Conservation (phyloP, 306 rosid genomes). For the Hippophae rhamnoides region DNA sequence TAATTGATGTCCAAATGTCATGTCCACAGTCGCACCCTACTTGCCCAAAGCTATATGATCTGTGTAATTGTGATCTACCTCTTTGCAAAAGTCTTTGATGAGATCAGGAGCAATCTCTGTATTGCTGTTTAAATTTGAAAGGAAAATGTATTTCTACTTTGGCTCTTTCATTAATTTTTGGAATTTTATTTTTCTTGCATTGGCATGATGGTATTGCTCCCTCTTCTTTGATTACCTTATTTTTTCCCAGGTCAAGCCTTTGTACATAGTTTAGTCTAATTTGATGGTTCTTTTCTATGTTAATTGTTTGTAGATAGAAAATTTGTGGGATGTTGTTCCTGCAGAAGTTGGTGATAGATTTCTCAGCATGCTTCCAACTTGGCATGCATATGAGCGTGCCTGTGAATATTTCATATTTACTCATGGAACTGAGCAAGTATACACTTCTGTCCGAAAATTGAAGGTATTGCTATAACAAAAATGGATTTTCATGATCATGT, state of each 20-base stretch:
- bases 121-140: not conserved
- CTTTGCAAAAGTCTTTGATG: too few relatives aligned
- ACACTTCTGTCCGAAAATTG: conserved; percentile 71
- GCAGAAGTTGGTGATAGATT: conserved; percentile 73
- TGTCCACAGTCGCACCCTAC: too few relatives aligned
- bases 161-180: not conserved
- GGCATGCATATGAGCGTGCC: conserved; percentile 98
- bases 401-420: conserved; percentile 77
- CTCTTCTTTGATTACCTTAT: not conserved
- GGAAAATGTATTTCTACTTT: not conserved
- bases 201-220: not conserved
- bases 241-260: conserved; percentile 13
- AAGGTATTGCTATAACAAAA: conserved; percentile 46
- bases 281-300: conserved; percentile 7
- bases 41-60: too few relatives aligned
- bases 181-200: not conserved
- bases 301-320: conserved; percentile 46
- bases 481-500: conserved; percentile 10
- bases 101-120: too few relatives aligned
- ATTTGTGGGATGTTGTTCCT: conserved; percentile 65
- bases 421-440: conserved; percentile 64
- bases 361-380: conserved; percentile 88
- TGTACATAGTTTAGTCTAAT: conserved; percentile 11
- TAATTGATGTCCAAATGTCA: too few relatives aligned
- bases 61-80: too few relatives aligned